A percentile compares a stretch with the other conserved stretches of the same genome.
phyloP scores from a whole-genome alignment of 1,139 yeast genomes.

The Arxiozyma slooffiae region DNA sequence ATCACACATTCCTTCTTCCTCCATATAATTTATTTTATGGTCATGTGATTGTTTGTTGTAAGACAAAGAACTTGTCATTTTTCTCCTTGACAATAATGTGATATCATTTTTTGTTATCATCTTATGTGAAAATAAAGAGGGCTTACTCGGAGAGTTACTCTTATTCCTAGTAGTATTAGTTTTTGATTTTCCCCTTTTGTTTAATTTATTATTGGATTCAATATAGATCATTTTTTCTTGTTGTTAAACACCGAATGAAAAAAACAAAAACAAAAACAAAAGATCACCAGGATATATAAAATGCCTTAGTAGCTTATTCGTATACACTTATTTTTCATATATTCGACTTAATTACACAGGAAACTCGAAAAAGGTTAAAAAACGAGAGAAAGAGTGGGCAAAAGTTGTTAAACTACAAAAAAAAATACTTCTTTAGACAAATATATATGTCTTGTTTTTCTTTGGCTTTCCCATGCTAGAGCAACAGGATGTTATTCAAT shows the following conservation, averaged over 20 bases:
- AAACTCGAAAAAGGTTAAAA: too few species aligned
- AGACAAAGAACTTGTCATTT: neutral
- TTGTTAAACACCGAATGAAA: neutral
- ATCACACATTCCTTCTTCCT: slow-evolving; percentile 1
- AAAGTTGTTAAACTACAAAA: neutral
- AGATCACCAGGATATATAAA: neutral
- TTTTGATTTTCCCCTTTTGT: neutral
- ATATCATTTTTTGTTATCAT: slow-evolving; percentile 23
- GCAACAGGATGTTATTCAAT: neutral
- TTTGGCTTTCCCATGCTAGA: neutral
- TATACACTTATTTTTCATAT: neutral
- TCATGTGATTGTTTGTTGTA: neutral
- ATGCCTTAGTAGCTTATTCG: too few species aligned
- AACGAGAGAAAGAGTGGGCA: neutral
- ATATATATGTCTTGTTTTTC: neutral
- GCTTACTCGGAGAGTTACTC: slow-evolving; percentile 1
- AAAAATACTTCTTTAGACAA: neutral
- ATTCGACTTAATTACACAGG: neutral
- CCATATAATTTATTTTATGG: neutral
- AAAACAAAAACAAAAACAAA: too few species aligned
- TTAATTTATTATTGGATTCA: neutral
- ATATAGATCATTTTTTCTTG: too few species aligned
- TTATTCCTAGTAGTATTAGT: neutral
- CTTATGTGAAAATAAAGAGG: slow-evolving; percentile 10
- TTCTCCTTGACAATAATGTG: slow-evolving; percentile 13